A percentile compares a stretch with the other conserved stretches of the same genome.
Evolutionary conservation across 768 basidiomycete species (phyloP).

Genomic region (Sarcomyxa edulis): DNA sequence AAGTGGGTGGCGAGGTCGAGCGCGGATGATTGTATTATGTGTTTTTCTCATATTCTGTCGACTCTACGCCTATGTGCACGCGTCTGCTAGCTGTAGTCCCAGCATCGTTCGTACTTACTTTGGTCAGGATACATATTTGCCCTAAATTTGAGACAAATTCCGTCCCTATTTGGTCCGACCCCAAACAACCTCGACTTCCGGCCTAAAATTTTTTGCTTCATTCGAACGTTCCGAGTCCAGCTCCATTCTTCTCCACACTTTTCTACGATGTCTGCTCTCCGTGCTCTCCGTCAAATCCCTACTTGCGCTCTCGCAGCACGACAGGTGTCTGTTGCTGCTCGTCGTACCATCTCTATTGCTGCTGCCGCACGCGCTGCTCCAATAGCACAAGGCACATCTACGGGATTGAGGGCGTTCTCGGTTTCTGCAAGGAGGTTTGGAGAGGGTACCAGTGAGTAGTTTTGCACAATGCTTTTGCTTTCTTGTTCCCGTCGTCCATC

Average conservation of each 20-base stretch:
- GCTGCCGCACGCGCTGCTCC: constrained; percentile 22
- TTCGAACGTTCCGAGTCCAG: neutral
- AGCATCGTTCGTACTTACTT: too few relatives aligned
- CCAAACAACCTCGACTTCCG: too few relatives aligned
- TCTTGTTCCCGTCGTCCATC: neutral
- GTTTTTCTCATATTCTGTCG: too few relatives aligned
- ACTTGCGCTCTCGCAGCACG: constrained; percentile 29
- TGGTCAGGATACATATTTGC: too few relatives aligned
- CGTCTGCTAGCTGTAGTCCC: too few relatives aligned
- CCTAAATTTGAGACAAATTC: too few relatives aligned
- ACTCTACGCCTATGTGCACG: too few relatives aligned
- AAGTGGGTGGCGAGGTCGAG: too few relatives aligned
- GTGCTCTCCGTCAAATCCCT: constrained; percentile 55
- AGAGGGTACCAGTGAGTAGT: constrained; percentile 38
- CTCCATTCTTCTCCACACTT: constrained; percentile 5
- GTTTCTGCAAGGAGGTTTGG: constrained; percentile 37
- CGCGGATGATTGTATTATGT: too few relatives aligned
- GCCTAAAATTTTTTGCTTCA: neutral
- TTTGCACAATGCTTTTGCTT: neutral
- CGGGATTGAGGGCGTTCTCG: constrained; percentile 34
- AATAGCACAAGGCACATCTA: constrained; percentile 14
- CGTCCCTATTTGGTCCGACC: too few relatives aligned
- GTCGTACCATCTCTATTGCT: constrained; percentile 14
- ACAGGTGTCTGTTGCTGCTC: constrained; percentile 20
- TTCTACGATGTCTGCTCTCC: constrained; percentile 54